A percentile compares a stretch with the other conserved stretches of the same genome.
These are phyloP conservation scores for Parietaria judaica DNA, from an alignment of 306 rosid genomes.

Conservation along the genomic window DNA sequence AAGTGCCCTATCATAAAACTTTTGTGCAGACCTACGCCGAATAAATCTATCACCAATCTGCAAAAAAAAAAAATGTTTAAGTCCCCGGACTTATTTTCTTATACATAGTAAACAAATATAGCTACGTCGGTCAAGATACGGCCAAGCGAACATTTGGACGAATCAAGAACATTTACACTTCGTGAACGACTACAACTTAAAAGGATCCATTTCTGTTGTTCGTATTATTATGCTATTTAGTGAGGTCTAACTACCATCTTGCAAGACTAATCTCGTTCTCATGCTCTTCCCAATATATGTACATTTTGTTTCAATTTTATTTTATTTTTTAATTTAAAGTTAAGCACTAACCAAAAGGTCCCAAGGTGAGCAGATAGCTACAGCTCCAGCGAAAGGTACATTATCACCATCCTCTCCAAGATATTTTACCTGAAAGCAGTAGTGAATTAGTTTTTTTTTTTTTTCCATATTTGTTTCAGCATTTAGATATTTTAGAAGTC, in stretches of 20 bases:
- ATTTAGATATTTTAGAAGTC: neutral
- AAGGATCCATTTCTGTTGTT: too few species aligned
- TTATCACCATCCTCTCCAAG: constrained; percentile 92
- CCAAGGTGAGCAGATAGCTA: constrained; percentile 88
- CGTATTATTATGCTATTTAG: too few species aligned
- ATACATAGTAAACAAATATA: neutral
- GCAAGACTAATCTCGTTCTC: too few species aligned
- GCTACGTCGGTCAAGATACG: neutral
- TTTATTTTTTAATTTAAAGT: neutral
- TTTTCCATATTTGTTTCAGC: neutral
- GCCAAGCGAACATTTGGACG: too few species aligned
- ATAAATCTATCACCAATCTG: constrained; percentile 95
- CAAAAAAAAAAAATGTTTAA: constrained; percentile 3
- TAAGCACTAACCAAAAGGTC: constrained; percentile 83
- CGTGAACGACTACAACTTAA: too few species aligned
- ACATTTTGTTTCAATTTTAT: too few species aligned
- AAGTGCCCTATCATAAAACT: constrained; percentile 79
- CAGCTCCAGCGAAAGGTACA: constrained; percentile 81
- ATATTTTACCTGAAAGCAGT: constrained; percentile 61
- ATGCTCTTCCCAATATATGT: too few species aligned
- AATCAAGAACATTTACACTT: too few species aligned
- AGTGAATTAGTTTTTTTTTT: neutral
- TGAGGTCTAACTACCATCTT: too few species aligned
- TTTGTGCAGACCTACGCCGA: constrained; percentile 69
- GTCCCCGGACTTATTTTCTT: neutral